A percentile compares a stretch with the other conserved stretches of the same genome.
These are phyloP conservation scores for Forsythia viridissima DNA, from an alignment of 257 asterid species.

Conservation along the genomic window DNA sequence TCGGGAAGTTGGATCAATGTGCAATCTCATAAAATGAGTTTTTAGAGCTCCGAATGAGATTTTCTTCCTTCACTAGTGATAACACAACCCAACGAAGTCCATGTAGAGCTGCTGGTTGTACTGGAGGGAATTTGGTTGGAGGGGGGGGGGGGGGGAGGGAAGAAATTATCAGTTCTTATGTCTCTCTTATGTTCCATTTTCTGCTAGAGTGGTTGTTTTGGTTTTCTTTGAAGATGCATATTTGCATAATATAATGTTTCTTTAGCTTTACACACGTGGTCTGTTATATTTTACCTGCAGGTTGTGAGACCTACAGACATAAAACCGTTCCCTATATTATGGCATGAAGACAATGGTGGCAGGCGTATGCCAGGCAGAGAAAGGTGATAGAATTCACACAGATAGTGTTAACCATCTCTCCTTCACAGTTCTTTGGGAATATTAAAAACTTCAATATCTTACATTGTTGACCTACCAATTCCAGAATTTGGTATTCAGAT, in stretches of 20 bases:
- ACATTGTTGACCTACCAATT: background rate
- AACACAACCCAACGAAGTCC: background rate
- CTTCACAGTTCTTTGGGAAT: conserved; percentile 1
- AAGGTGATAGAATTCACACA: conserved; percentile 46
- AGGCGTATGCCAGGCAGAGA: conserved; percentile 60
- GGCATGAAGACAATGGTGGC: conserved; percentile 91
- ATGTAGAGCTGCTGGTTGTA: background rate
- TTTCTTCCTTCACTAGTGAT: background rate
- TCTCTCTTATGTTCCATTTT: background rate
- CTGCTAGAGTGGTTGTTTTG: background rate
- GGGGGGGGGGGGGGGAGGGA: too few species aligned
- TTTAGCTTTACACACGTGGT: conserved; percentile 13
- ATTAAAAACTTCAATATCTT: background rate
- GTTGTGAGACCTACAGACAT: conserved; percentile 61
- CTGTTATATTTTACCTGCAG: conserved; percentile 42
- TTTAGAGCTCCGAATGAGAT: background rate
- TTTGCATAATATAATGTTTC: background rate
- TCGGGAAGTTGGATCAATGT: conserved; percentile 6
- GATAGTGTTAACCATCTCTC: conserved; percentile 1
- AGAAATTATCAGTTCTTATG: background rate
- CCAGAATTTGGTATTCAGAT: background rate
- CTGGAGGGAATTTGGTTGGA: background rate
- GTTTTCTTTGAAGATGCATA: too few species aligned
- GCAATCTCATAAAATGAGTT: background rate
- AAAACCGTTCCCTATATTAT: conserved; percentile 70